Evolutionary conservation across 306 rosid genomes (phyloP).

Genomic region (Macrotyloma uniflorum): DNA sequence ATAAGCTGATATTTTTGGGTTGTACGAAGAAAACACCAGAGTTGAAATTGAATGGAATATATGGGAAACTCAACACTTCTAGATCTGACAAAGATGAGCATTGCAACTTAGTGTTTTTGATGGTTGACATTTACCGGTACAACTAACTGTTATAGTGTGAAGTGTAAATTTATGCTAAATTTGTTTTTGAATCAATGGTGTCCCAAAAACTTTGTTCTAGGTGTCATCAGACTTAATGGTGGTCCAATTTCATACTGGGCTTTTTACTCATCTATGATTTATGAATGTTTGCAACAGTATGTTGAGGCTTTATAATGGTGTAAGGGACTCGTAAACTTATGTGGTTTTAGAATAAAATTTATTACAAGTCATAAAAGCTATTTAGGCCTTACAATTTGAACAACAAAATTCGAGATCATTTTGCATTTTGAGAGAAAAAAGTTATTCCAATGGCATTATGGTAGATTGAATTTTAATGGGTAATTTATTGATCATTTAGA

Average conservation of each 20-base stretch:
- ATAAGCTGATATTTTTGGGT: too few species aligned
- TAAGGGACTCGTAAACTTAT: background rate
- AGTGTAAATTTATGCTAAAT: too few species aligned
- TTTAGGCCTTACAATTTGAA: background rate
- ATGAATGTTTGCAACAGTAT: background rate
- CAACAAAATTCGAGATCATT: background rate
- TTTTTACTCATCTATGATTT: background rate
- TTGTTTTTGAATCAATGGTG: too few species aligned
- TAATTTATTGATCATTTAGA: background rate
- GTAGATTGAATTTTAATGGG: background rate
- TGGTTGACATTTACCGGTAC: background rate
- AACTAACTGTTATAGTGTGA: too few species aligned
- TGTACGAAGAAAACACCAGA: too few species aligned
- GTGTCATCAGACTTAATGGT: too few species aligned
- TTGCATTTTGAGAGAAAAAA: background rate
- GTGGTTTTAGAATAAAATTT: background rate
- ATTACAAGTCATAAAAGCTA: background rate
- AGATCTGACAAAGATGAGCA: background rate
- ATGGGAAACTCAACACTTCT: background rate
- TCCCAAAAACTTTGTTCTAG: too few species aligned
- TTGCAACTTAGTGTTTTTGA: background rate
- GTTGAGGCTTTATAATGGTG: background rate
- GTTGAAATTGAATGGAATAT: background rate
- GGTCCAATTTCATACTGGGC: background rate
- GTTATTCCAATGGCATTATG: background rate